Percentiles rank a stretch among this genome's conserved stretches.
Conservation (phyloP, 1,139 yeast species). For the Entelexis paramagnoliae region DNA sequence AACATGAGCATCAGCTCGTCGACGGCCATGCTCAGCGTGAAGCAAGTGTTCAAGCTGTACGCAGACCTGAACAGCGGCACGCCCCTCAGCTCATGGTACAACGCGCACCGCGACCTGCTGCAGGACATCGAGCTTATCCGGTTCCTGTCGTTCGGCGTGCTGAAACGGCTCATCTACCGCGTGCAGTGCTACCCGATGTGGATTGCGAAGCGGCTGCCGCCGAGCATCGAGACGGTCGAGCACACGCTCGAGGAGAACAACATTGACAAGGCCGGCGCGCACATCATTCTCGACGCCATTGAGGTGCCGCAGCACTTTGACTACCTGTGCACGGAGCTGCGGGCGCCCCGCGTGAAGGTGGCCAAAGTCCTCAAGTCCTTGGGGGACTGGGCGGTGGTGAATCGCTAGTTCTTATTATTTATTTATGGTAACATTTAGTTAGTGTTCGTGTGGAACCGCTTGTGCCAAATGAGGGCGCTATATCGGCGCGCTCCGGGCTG, state of each 20-base stretch:
- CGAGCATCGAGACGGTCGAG: slow-evolving; percentile 11
- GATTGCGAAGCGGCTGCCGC: slow-evolving; percentile 10
- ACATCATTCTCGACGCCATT: slow-evolving; percentile 8
- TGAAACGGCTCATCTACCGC: slow-evolving; percentile 71
- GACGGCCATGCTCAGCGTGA: slow-evolving; percentile 12
- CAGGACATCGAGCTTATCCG: slow-evolving; percentile 67
- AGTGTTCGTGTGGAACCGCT: too few species aligned
- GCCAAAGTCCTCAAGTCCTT: slow-evolving; percentile 17
- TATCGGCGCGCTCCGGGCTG: too few species aligned
- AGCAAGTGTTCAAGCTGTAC: slow-evolving; percentile 56
- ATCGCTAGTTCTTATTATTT: slow-evolving; percentile 4
- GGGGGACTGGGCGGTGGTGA: slow-evolving; percentile 23
- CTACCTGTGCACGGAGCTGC: slow-evolving; percentile 23
- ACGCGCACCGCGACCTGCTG: slow-evolving; percentile 48
- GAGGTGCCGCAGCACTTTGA: slow-evolving; percentile 21
- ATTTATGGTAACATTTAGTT: too few species aligned
- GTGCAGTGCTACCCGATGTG: slow-evolving; percentile 64
- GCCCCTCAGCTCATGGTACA: slow-evolving; percentile 73
- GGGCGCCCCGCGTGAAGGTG: slow-evolving; percentile 22
- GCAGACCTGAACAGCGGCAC: slow-evolving; percentile 70
- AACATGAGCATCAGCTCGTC: slow-evolving; percentile 4
- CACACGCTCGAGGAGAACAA: slow-evolving; percentile 16
- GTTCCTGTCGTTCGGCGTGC: slow-evolving; percentile 76
- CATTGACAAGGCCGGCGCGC: slow-evolving; percentile 13
- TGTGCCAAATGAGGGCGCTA: too few species aligned